Evolutionary conservation across 768 basidiomycete species (phyloP).

Genomic region (Lactifluus hygrophoroides): DNA sequence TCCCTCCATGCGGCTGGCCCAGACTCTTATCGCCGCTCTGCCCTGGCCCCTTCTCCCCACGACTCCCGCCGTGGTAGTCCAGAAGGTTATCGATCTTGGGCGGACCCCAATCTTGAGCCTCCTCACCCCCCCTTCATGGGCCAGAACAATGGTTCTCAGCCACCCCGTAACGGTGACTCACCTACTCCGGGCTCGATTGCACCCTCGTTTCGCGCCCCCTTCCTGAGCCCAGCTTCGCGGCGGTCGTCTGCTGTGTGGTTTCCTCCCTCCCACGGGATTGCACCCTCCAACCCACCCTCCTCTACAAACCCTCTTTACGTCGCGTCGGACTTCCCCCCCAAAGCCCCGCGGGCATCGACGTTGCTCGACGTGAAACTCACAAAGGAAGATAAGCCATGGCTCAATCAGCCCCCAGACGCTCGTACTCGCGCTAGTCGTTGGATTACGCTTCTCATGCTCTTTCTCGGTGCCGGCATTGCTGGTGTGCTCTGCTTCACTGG

Average conservation of each 20-base stretch:
- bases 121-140: constrained; percentile 18
- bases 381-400: constrained; percentile 43
- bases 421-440: constrained; percentile 40
- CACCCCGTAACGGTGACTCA: background rate
- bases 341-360: constrained; percentile 34
- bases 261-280: constrained; percentile 38
- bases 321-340: constrained; percentile 13
- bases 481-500: constrained; percentile 41
- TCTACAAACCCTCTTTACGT: constrained; percentile 2
- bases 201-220: constrained; percentile 49
- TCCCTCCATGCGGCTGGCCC: constrained; percentile 23
- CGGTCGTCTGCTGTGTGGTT: constrained; percentile 55
- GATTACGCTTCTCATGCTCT: constrained; percentile 36
- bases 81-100: constrained; percentile 8
- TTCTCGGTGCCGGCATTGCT: constrained; percentile 35
- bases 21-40: constrained; percentile 22
- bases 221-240: constrained; percentile 63
- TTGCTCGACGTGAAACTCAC: constrained; percentile 44
- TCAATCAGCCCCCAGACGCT: constrained; percentile 32
- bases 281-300: constrained; percentile 22
- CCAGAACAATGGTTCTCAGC: constrained; percentile 2
- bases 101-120: constrained; percentile 10
- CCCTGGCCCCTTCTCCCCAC: constrained; percentile 22
- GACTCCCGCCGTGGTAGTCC: constrained; percentile 24
- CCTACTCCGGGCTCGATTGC: background rate